A percentile compares a stretch with the other conserved stretches of the same genome.
These are phyloP conservation scores for Pyrenochaeta sp. DNA, from an alignment of 2,329 filamentous ascomycete genomes.

Conservation along the genomic window DNA sequence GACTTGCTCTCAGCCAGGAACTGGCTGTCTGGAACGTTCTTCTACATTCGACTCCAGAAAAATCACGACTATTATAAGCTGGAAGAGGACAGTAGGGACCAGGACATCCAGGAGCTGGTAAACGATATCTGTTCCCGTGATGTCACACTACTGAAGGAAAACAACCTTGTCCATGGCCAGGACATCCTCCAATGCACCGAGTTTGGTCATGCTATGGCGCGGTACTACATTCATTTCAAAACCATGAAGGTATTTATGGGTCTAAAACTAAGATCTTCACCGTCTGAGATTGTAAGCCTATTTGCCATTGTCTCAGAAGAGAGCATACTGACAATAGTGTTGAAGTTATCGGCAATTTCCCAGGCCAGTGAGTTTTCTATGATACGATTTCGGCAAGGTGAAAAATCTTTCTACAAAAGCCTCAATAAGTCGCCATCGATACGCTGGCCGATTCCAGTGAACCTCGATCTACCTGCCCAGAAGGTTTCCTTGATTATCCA, in stretches of 20 bases:
- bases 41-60: slow-evolving; percentile 75
- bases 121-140: slow-evolving; percentile 75
- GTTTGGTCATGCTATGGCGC: slow-evolving; percentile 82
- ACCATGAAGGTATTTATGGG: slow-evolving; percentile 78
- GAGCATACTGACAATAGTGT: slow-evolving; percentile 4
- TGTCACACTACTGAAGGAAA: slow-evolving; percentile 69
- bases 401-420: slow-evolving; percentile 74
- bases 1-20: slow-evolving; percentile 70
- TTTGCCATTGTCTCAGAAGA: neutral
- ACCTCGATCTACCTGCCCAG: slow-evolving; percentile 71
- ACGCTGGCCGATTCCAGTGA: slow-evolving; percentile 74
- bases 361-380: slow-evolving; percentile 77
- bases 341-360: slow-evolving; percentile 70
- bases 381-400: slow-evolving; percentile 73
- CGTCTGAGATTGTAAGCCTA: slow-evolving; percentile 73
- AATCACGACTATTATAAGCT: slow-evolving; percentile 77
- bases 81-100: slow-evolving; percentile 59
- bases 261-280: slow-evolving; percentile 67
- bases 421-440: slow-evolving; percentile 75
- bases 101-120: slow-evolving; percentile 69
- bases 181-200: slow-evolving; percentile 69
- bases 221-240: slow-evolving; percentile 80
- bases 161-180: slow-evolving; percentile 62
- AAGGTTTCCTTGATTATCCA: slow-evolving; percentile 84
- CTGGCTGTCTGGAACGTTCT: slow-evolving; percentile 81